A percentile compares a stretch with the other conserved stretches of the same genome.
phyloP scores from a whole-genome alignment of 78 protist genomes.

The Guillardia theta region DNA sequence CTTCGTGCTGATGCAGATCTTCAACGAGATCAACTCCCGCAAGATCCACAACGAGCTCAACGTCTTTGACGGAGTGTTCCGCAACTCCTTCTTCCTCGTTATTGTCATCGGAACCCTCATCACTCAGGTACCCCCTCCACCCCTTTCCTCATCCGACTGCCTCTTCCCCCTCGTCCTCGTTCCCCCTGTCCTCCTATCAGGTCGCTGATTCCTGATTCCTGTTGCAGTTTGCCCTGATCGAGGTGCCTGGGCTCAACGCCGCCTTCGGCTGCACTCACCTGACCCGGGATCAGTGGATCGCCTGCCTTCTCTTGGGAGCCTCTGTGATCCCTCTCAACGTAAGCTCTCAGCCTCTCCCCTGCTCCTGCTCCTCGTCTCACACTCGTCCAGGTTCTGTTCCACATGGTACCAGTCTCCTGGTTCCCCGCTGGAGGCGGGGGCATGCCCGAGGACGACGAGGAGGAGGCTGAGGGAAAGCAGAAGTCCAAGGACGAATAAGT shows the following conservation, averaged over 20 bases:
- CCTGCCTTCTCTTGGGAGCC: constrained; percentile 2
- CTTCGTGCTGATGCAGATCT: constrained; percentile 43
- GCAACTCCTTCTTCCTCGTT: neutral
- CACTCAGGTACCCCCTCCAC: neutral
- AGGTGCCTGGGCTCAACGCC: constrained; percentile 29
- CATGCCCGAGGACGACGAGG: neutral
- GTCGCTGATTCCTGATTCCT: too few relatives aligned
- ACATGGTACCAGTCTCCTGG: neutral
- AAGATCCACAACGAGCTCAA: constrained; percentile 36
- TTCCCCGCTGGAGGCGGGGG: neutral
- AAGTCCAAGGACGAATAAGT: too few relatives aligned
- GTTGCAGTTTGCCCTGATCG: neutral
- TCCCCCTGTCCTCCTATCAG: too few relatives aligned
- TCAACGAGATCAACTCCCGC: constrained; percentile 47
- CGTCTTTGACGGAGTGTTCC: constrained; percentile 39
- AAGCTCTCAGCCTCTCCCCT: too few relatives aligned
- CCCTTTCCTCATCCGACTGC: neutral
- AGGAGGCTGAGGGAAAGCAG: neutral
- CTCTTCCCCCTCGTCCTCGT: neutral
- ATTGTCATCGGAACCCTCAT: constrained; percentile 22
- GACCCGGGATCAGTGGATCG: constrained; percentile 23
- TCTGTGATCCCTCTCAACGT: too few relatives aligned
- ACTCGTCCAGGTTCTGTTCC: neutral
- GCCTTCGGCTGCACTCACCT: constrained; percentile 21
- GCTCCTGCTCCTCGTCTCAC: too few relatives aligned